Conservation (phyloP, 352 stramenopile genomes). For the Thalassiosira pacifica region DNA sequence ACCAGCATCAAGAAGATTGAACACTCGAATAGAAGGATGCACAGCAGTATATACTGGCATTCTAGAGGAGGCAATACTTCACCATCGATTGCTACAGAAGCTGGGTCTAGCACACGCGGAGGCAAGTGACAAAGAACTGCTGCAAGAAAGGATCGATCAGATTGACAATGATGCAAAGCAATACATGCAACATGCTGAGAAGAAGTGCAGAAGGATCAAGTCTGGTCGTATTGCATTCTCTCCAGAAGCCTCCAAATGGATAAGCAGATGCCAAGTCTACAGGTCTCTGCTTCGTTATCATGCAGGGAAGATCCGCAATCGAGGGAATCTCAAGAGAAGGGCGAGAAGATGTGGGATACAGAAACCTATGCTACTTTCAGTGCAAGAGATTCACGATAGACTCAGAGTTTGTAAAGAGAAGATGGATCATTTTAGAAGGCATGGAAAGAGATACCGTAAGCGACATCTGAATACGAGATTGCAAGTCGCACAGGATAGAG, state of each 20-base stretch:
- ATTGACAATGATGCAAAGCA: conserved; percentile 28
- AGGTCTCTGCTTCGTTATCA: conserved; percentile 20
- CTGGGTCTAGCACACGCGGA: background rate
- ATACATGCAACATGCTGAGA: conserved; percentile 45
- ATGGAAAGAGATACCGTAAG: background rate
- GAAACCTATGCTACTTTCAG: conserved; percentile 2
- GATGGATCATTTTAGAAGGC: background rate
- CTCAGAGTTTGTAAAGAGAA: background rate
- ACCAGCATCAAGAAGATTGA: conserved; percentile 5
- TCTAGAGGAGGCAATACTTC: conserved; percentile 9
- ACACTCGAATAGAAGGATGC: conserved; percentile 1
- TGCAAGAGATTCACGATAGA: background rate
- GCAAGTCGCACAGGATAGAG: background rate
- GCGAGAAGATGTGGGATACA: conserved; percentile 20
- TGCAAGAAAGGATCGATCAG: background rate
- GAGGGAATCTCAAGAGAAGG: conserved; percentile 28
- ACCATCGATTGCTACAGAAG: conserved; percentile 27
- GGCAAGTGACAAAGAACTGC: conserved; percentile 8
- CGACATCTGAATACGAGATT: background rate
- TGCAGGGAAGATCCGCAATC: conserved; percentile 16
- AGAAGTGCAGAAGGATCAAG: conserved; percentile 48
- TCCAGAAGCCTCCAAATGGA: conserved; percentile 41
- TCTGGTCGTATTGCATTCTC: conserved; percentile 58
- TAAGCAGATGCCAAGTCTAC: conserved; percentile 33
- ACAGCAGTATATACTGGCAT: conserved; percentile 4